A percentile compares a stretch with the other conserved stretches of the same genome.
Conservation (phyloP, 305 asterid species). For the Euphrasia arctica region DNA sequence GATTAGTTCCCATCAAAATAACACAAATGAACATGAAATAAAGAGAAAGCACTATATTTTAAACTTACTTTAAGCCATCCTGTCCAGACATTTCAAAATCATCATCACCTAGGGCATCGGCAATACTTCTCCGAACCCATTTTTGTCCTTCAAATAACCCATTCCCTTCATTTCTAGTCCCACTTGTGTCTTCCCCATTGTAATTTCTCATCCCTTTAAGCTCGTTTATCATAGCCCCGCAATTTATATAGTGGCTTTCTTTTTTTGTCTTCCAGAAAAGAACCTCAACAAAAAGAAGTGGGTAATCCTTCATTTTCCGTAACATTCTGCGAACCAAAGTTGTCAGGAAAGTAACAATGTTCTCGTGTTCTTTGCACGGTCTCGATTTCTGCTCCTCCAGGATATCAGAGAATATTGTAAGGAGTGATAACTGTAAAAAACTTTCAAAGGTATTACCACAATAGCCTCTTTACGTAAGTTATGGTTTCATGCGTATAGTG, state of each 20-base stretch:
- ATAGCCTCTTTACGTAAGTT: no score
- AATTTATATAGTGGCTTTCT: conserved; percentile 80
- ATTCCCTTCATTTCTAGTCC: conserved; percentile 40
- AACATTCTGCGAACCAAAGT: conserved; percentile 83
- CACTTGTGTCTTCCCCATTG: conserved; percentile 35
- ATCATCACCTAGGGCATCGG: conserved; percentile 97
- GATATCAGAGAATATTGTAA: conserved; percentile 73
- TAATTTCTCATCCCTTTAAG: conserved; percentile 48
- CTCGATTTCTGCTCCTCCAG: conserved; percentile 88
- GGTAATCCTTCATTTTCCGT: conserved; percentile 79
- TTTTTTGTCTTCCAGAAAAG: conserved; percentile 77
- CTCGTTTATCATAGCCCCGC: conserved; percentile 75
- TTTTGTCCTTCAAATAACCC: conserved; percentile 45
- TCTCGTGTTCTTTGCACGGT: conserved; percentile 77
- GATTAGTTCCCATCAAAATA: conserved; percentile 16
- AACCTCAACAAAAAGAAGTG: conserved; percentile 83
- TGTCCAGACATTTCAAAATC: conserved; percentile 43
- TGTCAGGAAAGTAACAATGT: conserved; percentile 69
- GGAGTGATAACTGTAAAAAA: conserved; percentile 65
- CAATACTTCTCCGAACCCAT: conserved; percentile 75
- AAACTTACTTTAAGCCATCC: conserved; percentile 49
- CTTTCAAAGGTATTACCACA: conserved; percentile 21
- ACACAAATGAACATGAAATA: conserved; percentile 23
- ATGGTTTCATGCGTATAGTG: no score
- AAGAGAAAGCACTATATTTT: conserved; percentile 14